A percentile compares a stretch with the other conserved stretches of the same genome.
These are phyloP conservation scores for Solanum chilense DNA, from an alignment of 257 asterid genomes.

Conservation along the genomic window DNA sequence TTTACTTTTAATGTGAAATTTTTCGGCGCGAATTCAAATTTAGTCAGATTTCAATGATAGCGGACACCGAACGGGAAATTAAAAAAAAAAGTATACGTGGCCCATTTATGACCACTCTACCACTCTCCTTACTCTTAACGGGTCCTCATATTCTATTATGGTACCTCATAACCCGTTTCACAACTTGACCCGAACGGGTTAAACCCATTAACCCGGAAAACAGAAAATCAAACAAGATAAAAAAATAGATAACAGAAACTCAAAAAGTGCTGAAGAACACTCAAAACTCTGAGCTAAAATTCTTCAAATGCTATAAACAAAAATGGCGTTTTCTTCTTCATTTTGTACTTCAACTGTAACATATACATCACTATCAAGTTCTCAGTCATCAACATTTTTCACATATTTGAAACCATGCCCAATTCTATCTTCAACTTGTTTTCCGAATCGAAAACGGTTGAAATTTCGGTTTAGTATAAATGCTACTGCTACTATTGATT, in stretches of 20 bases:
- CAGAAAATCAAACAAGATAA: neutral
- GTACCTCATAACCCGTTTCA: neutral
- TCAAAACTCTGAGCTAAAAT: neutral
- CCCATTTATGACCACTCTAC: neutral
- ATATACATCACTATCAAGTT: neutral
- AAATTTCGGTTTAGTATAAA: neutral
- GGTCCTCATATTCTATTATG: neutral
- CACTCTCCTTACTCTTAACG: neutral
- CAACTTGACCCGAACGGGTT: neutral
- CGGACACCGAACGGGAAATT: accelerated
- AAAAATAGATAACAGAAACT: neutral
- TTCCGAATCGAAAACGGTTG: neutral
- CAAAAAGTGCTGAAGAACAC: neutral
- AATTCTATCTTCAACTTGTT: neutral
- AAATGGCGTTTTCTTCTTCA: neutral
- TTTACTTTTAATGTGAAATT: too few relatives aligned
- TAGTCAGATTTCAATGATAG: too few relatives aligned
- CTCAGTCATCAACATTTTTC: neutral
- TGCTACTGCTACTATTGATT: neutral
- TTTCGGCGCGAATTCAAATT: accelerated
- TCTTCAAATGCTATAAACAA: neutral
- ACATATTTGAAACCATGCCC: neutral
- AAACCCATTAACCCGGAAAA: neutral
- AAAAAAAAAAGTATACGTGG: neutral
- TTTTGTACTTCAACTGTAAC: neutral